These are phyloP conservation scores for Fusarium chaquense DNA, from an alignment of 2,329 filamentous ascomycete species.

Conservation along the genomic window DNA sequence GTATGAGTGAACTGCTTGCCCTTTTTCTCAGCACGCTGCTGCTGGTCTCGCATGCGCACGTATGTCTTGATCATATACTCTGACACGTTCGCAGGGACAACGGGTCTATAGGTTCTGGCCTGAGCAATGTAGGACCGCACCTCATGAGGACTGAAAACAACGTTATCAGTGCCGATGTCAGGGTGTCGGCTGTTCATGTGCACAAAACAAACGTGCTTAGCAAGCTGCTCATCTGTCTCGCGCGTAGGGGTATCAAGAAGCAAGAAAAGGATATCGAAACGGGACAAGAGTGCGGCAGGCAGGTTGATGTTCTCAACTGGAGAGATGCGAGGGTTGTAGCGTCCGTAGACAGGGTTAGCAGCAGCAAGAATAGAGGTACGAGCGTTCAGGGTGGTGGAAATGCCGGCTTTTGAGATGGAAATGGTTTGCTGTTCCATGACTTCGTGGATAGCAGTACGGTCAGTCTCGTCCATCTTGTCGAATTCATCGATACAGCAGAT, in stretches of 20 bases:
- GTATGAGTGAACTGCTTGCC: constrained; percentile 96
- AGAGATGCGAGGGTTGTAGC: constrained; percentile 97
- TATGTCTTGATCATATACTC: constrained; percentile 99
- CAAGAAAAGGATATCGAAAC: constrained; percentile 97
- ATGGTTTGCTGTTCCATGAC: constrained; percentile 92
- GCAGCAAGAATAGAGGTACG: constrained; percentile 95
- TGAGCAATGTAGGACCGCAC: constrained; percentile 96
- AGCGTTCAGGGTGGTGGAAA: constrained; percentile 86
- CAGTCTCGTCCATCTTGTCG: constrained; percentile 89
- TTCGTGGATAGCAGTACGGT: constrained; percentile 86
- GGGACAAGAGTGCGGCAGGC: constrained; percentile 93
- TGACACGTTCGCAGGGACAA: constrained; percentile 84
- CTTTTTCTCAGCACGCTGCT: constrained; percentile 89
- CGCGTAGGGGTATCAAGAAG: constrained; percentile 94
- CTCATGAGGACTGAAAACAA: constrained; percentile 93
- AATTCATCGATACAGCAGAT: constrained; percentile 91
- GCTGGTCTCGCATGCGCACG: constrained; percentile 90
- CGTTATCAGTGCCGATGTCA: constrained; percentile 68
- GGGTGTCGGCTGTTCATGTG: constrained; percentile 98
- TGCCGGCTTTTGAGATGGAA: constrained; percentile 81
- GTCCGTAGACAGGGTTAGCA: constrained; percentile 95
- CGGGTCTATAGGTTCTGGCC: constrained; percentile 88
- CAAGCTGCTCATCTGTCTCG: constrained; percentile 91
- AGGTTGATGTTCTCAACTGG: constrained; percentile 99
- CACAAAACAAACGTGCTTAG: constrained; percentile 94